phyloP scores from a whole-genome alignment of 176 grass and related monocot genomes.

The Aegilops tauschii region DNA sequence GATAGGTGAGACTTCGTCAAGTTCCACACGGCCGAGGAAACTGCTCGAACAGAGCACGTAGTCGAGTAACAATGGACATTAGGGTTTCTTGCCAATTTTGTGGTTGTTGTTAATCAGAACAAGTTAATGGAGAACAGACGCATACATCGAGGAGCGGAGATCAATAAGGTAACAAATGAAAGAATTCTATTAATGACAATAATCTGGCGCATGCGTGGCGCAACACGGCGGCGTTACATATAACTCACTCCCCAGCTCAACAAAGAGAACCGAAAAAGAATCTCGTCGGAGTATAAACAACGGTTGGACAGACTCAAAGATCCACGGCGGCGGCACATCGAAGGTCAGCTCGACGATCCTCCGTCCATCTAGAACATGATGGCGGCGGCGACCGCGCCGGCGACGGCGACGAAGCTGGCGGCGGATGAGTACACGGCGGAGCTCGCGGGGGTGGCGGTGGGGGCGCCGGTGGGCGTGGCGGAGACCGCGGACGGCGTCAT shows the following conservation, averaged over 20 bases:
- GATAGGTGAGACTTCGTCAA: neutral
- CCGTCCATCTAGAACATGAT: constrained; percentile 33
- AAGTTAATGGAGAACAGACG: neutral
- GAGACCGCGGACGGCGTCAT: neutral
- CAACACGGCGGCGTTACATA: neutral
- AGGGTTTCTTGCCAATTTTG: neutral
- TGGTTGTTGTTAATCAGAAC: neutral
- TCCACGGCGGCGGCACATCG: neutral
- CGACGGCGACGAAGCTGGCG: constrained; percentile 38
- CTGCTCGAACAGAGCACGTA: neutral
- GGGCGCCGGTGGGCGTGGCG: constrained; percentile 3
- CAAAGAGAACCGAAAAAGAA: neutral
- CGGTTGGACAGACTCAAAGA: neutral
- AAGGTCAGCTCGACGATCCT: neutral
- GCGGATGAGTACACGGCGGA: constrained; percentile 1
- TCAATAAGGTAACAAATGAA: neutral
- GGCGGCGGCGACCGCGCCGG: constrained; percentile 39
- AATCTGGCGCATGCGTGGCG: neutral
- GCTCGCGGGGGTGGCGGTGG: neutral
- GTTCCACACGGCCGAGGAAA: neutral
- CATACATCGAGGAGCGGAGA: neutral
- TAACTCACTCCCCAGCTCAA: neutral
- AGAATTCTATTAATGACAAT: neutral
- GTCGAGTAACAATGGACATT: neutral
- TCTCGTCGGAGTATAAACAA: neutral